phyloP scores from a whole-genome alignment of 140 eudicot genomes.

The Ambrosia hybrid region DNA sequence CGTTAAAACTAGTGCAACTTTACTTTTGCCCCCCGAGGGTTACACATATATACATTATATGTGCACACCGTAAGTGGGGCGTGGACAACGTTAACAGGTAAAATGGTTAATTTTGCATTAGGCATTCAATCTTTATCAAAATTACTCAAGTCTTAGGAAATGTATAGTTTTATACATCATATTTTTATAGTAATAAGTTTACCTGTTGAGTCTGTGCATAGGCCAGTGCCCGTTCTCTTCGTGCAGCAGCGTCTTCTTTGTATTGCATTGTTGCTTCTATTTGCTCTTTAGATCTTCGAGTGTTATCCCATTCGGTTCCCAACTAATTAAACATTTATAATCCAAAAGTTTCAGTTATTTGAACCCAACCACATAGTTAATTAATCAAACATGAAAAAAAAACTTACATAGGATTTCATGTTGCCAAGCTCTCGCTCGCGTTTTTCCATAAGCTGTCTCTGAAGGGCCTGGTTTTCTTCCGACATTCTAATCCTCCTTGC shows the following conservation, averaged over 20 bases:
- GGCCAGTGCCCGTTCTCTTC: conserved; percentile 60
- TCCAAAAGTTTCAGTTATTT: not conserved
- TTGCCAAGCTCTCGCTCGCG: conserved; percentile 52
- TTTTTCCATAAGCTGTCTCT: conserved; percentile 58
- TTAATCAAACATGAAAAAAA: not conserved
- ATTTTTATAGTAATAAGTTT: conserved; percentile 6
- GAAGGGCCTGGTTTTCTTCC: conserved; percentile 69
- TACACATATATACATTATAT: too few relatives aligned
- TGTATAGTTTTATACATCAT: not conserved
- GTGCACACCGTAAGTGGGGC: too few relatives aligned
- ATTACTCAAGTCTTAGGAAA: not conserved
- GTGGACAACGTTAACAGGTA: not conserved
- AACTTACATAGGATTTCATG: conserved; percentile 46
- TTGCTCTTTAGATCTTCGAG: conserved; percentile 53
- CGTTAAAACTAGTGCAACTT: too few relatives aligned
- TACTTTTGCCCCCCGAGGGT: too few relatives aligned
- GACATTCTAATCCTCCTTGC: conserved; percentile 66
- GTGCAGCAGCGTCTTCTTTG: conserved; percentile 51
- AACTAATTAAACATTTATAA: conserved; percentile 25
- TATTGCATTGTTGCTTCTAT: conserved; percentile 43
- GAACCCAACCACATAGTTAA: conserved; percentile 1
- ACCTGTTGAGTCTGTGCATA: conserved; percentile 69
- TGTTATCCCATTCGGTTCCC: conserved; percentile 57
- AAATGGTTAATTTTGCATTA: not conserved
- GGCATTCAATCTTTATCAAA: not conserved